A percentile compares a stretch with the other conserved stretches of the same genome.
Conservation (phyloP, 495 filamentous ascomycete species). For the Aspergillus cavernicola region DNA sequence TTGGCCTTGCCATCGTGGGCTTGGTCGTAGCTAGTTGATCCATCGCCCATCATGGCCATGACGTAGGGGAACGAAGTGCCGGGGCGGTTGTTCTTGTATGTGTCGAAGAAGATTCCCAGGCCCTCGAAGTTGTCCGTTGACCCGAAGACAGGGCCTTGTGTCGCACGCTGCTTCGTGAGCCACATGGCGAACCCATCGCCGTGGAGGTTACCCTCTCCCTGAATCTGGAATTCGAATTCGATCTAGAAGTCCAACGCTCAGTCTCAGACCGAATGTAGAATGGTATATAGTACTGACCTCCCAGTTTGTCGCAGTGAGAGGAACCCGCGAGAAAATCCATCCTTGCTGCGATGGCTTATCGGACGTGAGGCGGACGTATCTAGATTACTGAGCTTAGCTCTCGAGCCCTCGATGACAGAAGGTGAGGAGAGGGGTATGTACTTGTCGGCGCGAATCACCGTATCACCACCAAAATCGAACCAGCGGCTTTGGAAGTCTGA, state of each 20-base stretch:
- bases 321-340: conserved; percentile 90
- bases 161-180: conserved; percentile 90
- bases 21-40: conserved; percentile 85
- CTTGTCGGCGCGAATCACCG: conserved; percentile 88
- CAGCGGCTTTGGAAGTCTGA: conserved; percentile 98
- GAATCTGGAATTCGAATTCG: conserved; percentile 91
- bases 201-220: conserved; percentile 77
- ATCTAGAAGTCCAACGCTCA: conserved; percentile 49
- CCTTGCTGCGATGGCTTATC: conserved; percentile 86
- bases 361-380: conserved; percentile 88
- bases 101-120: conserved; percentile 95
- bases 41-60: conserved; percentile 97
- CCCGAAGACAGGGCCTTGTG: conserved; percentile 83
- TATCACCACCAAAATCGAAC: conserved; percentile 98
- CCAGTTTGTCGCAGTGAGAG: conserved; percentile 98
- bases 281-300: conserved; percentile 52
- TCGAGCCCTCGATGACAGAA: background rate
- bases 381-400: conserved; percentile 29
- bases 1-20: conserved; percentile 91
- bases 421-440: conserved; percentile 35
- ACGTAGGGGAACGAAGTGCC: conserved; percentile 95
- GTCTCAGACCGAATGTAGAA: background rate
- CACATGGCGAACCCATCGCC: conserved; percentile 98
- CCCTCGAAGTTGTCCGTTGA: conserved; percentile 87
- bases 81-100: conserved; percentile 99